phyloP scores from a whole-genome alignment of 805 yeast genomes.

The Barnettozyma botsteinii region DNA sequence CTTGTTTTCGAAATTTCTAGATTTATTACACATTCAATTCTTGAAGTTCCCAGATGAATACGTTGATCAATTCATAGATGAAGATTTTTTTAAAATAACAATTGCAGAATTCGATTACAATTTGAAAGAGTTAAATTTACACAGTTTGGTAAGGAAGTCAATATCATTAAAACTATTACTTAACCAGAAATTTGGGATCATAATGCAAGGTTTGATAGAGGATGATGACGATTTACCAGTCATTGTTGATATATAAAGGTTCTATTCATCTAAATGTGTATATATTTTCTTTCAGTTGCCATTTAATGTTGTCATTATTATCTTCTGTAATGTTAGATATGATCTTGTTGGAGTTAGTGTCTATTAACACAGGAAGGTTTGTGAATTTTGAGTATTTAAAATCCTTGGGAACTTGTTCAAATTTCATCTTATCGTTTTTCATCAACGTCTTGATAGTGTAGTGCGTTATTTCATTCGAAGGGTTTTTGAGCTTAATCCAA shows the following conservation, averaged over 20 bases:
- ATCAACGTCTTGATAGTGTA: no score
- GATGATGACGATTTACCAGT: slow-evolving; percentile 25
- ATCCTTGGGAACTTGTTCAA: slow-evolving; percentile 8
- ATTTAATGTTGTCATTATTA: slow-evolving; percentile 4
- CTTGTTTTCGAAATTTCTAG: slow-evolving; percentile 31
- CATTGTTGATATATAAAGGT: slow-evolving; percentile 12
- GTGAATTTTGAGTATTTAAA: slow-evolving; percentile 14
- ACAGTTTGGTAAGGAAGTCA: slow-evolving; percentile 13
- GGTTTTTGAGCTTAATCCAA: slow-evolving; percentile 28
- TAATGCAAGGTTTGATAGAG: slow-evolving; percentile 14
- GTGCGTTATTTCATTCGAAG: no score
- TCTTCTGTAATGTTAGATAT: slow-evolving; percentile 14
- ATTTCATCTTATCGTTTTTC: slow-evolving; percentile 10
- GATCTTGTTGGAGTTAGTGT: slow-evolving; percentile 9
- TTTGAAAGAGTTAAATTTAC: slow-evolving; percentile 20
- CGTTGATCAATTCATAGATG: slow-evolving; percentile 28
- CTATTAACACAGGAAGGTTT: slow-evolving; percentile 19
- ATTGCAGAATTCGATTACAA: slow-evolving; percentile 23
- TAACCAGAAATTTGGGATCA: slow-evolving; percentile 13
- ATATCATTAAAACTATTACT: slow-evolving; percentile 15
- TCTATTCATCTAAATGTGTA: slow-evolving; percentile 7
- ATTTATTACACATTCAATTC: slow-evolving; percentile 33
- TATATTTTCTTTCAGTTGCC: slow-evolving; percentile 20
- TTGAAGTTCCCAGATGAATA: slow-evolving; percentile 39
- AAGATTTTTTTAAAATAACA: slow-evolving; percentile 14